Evolutionary conservation across 371 early-diverging fungal species (phyloP), one percentile per base, ranked within the genome.

Genomic region (Mucor mucedo): DNA sequence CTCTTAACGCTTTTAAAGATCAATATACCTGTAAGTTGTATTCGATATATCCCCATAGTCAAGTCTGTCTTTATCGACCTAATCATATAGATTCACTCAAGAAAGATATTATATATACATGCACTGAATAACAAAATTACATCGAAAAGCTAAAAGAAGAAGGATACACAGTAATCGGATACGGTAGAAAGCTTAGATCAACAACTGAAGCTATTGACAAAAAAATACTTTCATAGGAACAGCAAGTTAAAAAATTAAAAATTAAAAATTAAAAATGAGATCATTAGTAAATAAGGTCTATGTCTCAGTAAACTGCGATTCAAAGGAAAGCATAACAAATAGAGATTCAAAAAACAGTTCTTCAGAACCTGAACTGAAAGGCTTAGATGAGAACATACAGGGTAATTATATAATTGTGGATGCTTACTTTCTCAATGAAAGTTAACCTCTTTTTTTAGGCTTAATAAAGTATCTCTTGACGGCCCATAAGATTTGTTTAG

Each of bases 381-480:
- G 21, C 39, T 16, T 54, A 16, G 41, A 54, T 39, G 40, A 40
- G 55, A 54, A 54, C 55, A 54, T 39, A 40, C 55, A 54, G 55
- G 55, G 55, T 54, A 54, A 54, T 54, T 52, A 52, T 54, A 54
- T 21, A 54, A 32, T 54, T 54, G 16, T 54, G 55, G 55, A 39
- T 54, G 40, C 21, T 54, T 54, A 54, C 55, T 54, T 54, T 48
- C 48, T 48, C 48, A 54, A 6, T 54, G 55, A 54, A 54, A 8
- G 39, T 54, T 54, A 40, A 54, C 16, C 52, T 32, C 39, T 38
- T 48, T 54, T 54, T 54, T 54, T 40, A 54, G 55, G 39, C 21
- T 54, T 54, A 54, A 54, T 54, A 40, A 38, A 54, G 55, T 54
- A 54, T 54, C 55, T 54, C 55, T 54, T 54, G 55, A 54, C 55